Evolutionary conservation across 164 flowering plant species (phyloP), one percentile per base, ranked within the genome.

Genomic region (Vitis labrusca): DNA sequence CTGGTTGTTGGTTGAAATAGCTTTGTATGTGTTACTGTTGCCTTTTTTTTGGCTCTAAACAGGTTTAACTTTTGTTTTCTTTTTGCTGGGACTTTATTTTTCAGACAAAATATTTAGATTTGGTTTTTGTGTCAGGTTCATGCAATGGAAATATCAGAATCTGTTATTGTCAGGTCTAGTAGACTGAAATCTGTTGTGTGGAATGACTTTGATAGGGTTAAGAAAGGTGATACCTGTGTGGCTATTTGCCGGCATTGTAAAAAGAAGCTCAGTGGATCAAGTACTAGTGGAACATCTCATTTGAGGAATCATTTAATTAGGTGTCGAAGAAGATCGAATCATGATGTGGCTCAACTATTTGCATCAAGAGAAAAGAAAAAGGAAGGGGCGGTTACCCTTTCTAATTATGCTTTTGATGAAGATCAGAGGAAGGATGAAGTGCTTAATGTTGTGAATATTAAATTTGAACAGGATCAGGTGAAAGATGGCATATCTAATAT

Each of bases 171-270:
- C 48, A 90, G 83, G 61, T 73, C 89, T 19, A 84, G 85, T 76
- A 83, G 92, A 78, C 71, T 88, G 78, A 93, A 88, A 72, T 93
- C 97, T 48, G 81, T 79, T 50, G 97, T 92, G 19, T 92, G 97
- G 98, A 89, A 89, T 76, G 91, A 92, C 77, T 92, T 92, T 74
- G 97, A 92, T 78, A 83, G 93, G 77, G 83, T 92, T 23, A 89
- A 82, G 71, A 86, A 80, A 55, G 89, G 84, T 68, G 94, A 87
- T 15, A 78, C 78, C 2, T 84, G 79, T 57, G 76, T 84, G 63
- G 97, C 97, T 49, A 81, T 88, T 50, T 92, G 97, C 81, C 79
- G 86, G 63, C 95, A 89, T 65, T 93, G 95, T 67, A 86, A 82
- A 64, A 91, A 83, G 84, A 85, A 74, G 70, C 84, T 93, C 10